Conservation (phyloP, 306 rosid species). For the Dalbergia cochinchinensis region DNA sequence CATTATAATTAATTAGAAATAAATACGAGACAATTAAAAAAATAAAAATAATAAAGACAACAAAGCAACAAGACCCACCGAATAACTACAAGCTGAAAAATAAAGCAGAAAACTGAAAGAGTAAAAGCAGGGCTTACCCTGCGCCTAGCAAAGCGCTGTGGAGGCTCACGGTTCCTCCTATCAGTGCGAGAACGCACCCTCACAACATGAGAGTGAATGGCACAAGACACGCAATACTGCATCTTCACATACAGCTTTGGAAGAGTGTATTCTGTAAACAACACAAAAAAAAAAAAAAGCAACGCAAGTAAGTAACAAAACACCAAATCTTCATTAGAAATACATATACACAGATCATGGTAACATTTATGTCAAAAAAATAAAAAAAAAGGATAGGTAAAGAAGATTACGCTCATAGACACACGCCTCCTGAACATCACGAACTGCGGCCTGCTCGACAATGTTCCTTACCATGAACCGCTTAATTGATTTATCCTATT, state of each 20-base stretch:
- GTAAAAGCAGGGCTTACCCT: slow-evolving; percentile 53
- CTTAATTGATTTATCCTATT: slow-evolving; percentile 81
- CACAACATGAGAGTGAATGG: slow-evolving; percentile 93
- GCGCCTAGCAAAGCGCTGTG: slow-evolving; percentile 86
- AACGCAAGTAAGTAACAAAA: not conserved
- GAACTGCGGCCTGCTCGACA: slow-evolving; percentile 95
- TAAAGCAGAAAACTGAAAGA: too few species aligned
- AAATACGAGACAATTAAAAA: too few species aligned
- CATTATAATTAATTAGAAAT: not conserved
- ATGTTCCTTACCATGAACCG: slow-evolving; percentile 93
- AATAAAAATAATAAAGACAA: not conserved
- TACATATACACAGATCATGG: not conserved
- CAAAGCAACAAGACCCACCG: not conserved
- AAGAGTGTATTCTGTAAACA: slow-evolving; percentile 72
- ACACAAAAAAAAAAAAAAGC: not conserved
- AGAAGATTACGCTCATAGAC: slow-evolving; percentile 75
- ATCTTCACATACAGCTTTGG: slow-evolving; percentile 95
- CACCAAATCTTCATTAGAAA: not conserved
- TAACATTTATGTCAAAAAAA: too few species aligned
- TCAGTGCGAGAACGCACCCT: slow-evolving; percentile 89
- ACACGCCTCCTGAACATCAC: slow-evolving; percentile 97
- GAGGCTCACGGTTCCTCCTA: slow-evolving; percentile 90
- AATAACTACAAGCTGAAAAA: not conserved
- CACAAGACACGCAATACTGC: slow-evolving; percentile 97
- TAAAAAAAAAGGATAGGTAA: too few species aligned